Evolutionary conservation across 169 alveolate species (phyloP).

Genomic region (Cryptosporidium xiaoi): DNA sequence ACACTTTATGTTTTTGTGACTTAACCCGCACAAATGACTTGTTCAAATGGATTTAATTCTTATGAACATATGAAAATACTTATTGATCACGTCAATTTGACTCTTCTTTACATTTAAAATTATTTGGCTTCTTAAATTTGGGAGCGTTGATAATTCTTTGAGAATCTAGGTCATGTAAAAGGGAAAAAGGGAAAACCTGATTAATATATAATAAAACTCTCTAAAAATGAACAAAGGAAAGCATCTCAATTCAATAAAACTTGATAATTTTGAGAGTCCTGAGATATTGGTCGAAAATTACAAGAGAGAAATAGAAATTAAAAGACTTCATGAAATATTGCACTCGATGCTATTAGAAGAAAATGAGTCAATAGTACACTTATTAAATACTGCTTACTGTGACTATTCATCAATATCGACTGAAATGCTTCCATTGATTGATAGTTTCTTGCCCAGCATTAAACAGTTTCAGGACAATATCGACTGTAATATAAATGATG

Average conservation of each 20-base stretch:
- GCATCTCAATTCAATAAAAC: conserved; percentile 2
- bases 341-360: conserved; percentile 38
- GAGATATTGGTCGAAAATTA: conserved; percentile 57
- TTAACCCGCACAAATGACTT: too few species aligned
- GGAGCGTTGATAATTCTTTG: too few species aligned
- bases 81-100: too few species aligned
- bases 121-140: too few species aligned
- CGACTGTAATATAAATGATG: conserved; percentile 10
- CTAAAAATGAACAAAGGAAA: conserved; percentile 13
- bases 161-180: too few species aligned
- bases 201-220: background rate
- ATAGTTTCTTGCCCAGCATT: conserved; percentile 50
- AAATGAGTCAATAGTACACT: conserved; percentile 22
- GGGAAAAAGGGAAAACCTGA: too few species aligned
- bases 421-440: conserved; percentile 49
- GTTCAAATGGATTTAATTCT: too few species aligned
- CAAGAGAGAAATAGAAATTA: conserved; percentile 46
- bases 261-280: conserved; percentile 31
- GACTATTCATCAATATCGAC: conserved; percentile 59
- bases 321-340: conserved; percentile 50
- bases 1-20: too few species aligned
- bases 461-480: conserved; percentile 50
- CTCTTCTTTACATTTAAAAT: too few species aligned
- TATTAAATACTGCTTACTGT: conserved; percentile 28
- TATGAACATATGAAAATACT: too few species aligned